These are phyloP conservation scores for Nakaseomyces glabratus DNA, from an alignment of 1,139 yeast species.

Conservation along the genomic window DNA sequence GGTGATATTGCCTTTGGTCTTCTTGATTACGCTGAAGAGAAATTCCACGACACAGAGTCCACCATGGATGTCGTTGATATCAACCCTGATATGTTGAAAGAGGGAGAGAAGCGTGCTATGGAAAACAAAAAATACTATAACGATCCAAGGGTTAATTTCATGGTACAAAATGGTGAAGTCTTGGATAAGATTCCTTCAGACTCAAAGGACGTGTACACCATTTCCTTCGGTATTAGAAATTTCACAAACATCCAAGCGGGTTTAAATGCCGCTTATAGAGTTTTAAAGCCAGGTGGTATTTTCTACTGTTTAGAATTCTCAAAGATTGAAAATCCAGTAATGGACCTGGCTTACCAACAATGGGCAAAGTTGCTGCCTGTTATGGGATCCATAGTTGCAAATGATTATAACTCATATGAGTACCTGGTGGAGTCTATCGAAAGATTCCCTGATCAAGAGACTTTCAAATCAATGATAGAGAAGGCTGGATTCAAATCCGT, in stretches of 20 bases:
- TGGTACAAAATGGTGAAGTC: slow-evolving; percentile 89
- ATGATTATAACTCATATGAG: slow-evolving; percentile 92
- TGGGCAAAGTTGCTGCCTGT: slow-evolving; percentile 86
- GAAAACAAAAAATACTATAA: slow-evolving; percentile 42
- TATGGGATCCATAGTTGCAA: slow-evolving; percentile 91
- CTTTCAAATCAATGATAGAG: slow-evolving; percentile 83
- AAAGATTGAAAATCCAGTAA: slow-evolving; percentile 71
- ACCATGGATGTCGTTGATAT: slow-evolving; percentile 91
- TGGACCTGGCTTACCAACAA: slow-evolving; percentile 71
- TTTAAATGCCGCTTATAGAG: slow-evolving; percentile 85
- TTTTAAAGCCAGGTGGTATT: slow-evolving; percentile 96
- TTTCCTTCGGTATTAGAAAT: slow-evolving; percentile 95
- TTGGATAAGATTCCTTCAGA: slow-evolving; percentile 76
- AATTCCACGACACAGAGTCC: slow-evolving; percentile 65
- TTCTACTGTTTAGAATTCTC: slow-evolving; percentile 94
- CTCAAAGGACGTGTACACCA: slow-evolving; percentile 90
- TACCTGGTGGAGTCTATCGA: slow-evolving; percentile 90
- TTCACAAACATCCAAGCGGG: slow-evolving; percentile 94
- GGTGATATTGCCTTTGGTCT: slow-evolving; percentile 97
- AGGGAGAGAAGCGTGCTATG: slow-evolving; percentile 70
- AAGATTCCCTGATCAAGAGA: slow-evolving; percentile 85
- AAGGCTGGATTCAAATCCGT: slow-evolving; percentile 90
- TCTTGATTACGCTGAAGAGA: slow-evolving; percentile 77
- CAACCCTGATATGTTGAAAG: slow-evolving; percentile 89
- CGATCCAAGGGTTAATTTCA: slow-evolving; percentile 59